phyloP scores from a whole-genome alignment of 2,329 filamentous ascomycete species.

The Botrytis aclada region DNA sequence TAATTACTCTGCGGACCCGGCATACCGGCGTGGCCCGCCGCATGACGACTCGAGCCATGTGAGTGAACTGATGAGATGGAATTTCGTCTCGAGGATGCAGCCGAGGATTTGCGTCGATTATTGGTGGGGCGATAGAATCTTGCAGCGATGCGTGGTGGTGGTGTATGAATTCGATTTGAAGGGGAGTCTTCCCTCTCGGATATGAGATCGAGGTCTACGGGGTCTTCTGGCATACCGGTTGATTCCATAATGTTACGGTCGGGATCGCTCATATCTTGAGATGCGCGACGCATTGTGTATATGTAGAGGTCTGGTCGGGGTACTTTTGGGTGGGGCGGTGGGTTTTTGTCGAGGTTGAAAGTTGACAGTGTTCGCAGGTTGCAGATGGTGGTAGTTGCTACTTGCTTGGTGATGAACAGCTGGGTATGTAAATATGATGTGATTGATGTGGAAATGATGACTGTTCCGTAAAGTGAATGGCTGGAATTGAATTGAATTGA shows the following conservation, averaged over 20 bases:
- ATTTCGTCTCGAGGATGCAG: slow-evolving; percentile 75
- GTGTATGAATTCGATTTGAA: slow-evolving; percentile 48
- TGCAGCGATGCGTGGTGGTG: slow-evolving; percentile 73
- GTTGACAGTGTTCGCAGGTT: slow-evolving; percentile 3
- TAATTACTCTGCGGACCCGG: slow-evolving; percentile 66
- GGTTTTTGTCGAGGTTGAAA: slow-evolving; percentile 14
- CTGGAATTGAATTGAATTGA: not conserved
- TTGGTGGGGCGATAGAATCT: slow-evolving; percentile 70
- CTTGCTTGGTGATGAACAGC: not conserved
- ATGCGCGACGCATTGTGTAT: slow-evolving; percentile 36
- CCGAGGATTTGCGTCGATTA: slow-evolving; percentile 69
- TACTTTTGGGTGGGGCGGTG: slow-evolving; percentile 11
- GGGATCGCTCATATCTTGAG: slow-evolving; percentile 36
- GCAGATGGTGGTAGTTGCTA: slow-evolving; percentile 13
- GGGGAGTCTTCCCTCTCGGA: slow-evolving; percentile 31
- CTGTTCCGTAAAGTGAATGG: not conserved
- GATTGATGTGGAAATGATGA: not conserved
- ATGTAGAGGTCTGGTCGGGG: not conserved
- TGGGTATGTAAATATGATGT: not conserved
- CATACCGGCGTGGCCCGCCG: slow-evolving; percentile 36
- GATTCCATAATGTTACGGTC: slow-evolving; percentile 38
- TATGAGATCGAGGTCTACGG: slow-evolving; percentile 33
- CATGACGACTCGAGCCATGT: slow-evolving; percentile 44
- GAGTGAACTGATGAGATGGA: slow-evolving; percentile 72
- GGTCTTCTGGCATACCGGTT: slow-evolving; percentile 23